phyloP scores from a whole-genome alignment of 192 early-diverging fungal species.

The Entomortierella parvispora region DNA sequence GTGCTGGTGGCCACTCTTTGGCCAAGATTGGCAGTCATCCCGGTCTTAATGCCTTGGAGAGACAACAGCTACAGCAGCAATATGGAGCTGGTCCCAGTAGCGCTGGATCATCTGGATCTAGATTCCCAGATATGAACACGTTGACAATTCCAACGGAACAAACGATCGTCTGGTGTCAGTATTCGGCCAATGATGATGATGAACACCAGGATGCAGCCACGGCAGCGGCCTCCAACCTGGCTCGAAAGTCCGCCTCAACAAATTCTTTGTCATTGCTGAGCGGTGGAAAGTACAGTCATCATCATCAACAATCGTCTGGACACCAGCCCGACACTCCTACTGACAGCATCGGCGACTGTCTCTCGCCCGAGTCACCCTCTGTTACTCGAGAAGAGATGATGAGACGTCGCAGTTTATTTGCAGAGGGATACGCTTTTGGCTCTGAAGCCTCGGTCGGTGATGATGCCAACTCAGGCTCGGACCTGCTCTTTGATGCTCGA shows the following conservation, averaged over 20 bases:
- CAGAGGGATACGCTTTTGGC: constrained; percentile 17
- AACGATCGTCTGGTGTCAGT: constrained; percentile 39
- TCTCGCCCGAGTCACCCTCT: constrained; percentile 35
- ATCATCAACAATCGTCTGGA: constrained; percentile 34
- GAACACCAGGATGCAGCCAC: constrained; percentile 19
- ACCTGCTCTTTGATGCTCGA: constrained; percentile 22
- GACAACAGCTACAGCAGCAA: constrained; percentile 43
- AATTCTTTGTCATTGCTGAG: constrained; percentile 20
- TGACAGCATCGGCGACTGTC: constrained; percentile 41
- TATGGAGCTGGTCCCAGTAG: constrained; percentile 6
- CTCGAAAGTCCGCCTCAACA: constrained; percentile 25
- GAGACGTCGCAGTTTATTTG: constrained; percentile 19
- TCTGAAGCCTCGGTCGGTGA: constrained; percentile 1
- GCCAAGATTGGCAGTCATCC: constrained; percentile 46
- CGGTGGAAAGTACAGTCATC: constrained; percentile 35
- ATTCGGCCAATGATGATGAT: constrained; percentile 27
- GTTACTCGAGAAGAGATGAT: constrained; percentile 38
- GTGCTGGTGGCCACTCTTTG: constrained; percentile 32
- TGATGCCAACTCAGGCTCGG: constrained; percentile 21
- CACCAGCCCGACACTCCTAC: constrained; percentile 16
- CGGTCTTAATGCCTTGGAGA: constrained; percentile 22
- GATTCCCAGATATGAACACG: constrained; percentile 28
- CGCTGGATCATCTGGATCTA: not conserved
- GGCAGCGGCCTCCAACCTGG: constrained; percentile 23
- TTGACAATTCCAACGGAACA: constrained; percentile 14